These are phyloP conservation scores for Talaromyces sp. DNA, from an alignment of 2,329 filamentous ascomycete genomes.

Conservation along the genomic window DNA sequence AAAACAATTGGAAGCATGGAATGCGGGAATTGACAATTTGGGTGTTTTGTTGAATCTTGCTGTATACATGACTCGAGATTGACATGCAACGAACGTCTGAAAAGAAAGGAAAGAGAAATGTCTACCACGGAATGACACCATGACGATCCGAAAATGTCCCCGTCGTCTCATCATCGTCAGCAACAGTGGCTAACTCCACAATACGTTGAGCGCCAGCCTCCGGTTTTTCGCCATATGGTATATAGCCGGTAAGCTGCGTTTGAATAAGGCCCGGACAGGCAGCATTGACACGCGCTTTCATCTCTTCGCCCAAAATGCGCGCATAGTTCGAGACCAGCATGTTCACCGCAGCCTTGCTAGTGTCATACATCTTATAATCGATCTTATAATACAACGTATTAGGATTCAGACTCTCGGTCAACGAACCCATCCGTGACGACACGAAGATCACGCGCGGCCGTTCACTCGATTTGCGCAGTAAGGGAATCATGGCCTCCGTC, in stretches of 20 bases:
- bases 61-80: conserved; percentile 4
- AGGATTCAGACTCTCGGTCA: conserved; percentile 23
- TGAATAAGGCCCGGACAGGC: conserved; percentile 12
- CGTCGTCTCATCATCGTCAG: conserved; percentile 12
- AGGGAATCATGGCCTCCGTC: conserved; percentile 28
- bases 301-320: conserved; percentile 6
- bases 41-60: conserved; percentile 11
- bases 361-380: conserved; percentile 35
- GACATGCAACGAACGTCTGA: not conserved
- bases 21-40: conserved; percentile 11
- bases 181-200: conserved; percentile 9
- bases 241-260: conserved; percentile 6
- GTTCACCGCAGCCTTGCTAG: conserved; percentile 41
- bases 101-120: not conserved
- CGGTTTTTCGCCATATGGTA: not conserved
- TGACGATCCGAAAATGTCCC: conserved; percentile 10
- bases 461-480: conserved; percentile 22
- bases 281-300: conserved; percentile 9
- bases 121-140: conserved; percentile 7
- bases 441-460: conserved; percentile 29
- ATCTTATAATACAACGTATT: conserved; percentile 21
- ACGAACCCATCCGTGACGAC: conserved; percentile 29
- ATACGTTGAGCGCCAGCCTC: conserved; percentile 9
- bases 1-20: conserved; percentile 12
- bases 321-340: conserved; percentile 26